Percentiles rank a stretch among this genome's conserved stretches.
Evolutionary conservation across 2,329 filamentous ascomycete genomes (phyloP).

Genomic region (Diaporthe caulivora): DNA sequence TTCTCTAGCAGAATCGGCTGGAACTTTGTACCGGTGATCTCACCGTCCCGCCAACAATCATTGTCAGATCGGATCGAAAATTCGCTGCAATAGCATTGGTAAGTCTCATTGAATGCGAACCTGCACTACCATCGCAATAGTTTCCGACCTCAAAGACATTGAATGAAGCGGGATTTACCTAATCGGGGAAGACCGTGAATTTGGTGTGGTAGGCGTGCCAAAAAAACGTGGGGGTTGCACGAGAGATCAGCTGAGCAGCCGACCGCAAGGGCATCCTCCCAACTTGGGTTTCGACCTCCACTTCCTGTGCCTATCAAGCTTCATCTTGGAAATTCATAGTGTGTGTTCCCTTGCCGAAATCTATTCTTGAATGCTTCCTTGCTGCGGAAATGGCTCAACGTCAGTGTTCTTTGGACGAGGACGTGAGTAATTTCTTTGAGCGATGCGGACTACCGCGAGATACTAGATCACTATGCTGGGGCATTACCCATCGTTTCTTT

Average conservation of each 20-base stretch:
- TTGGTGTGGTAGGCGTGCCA: constrained; percentile 7
- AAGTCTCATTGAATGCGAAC: neutral
- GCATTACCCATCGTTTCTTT: constrained; percentile 50
- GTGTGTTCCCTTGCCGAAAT: neutral
- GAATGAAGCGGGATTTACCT: constrained; percentile 3
- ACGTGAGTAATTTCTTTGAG: constrained; percentile 36
- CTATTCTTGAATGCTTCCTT: neutral
- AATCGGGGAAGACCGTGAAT: constrained; percentile 16
- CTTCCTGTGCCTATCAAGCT: neutral
- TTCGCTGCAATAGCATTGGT: neutral
- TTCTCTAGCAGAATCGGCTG: too few species aligned
- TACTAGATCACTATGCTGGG: constrained; percentile 25
- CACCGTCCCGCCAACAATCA: too few species aligned
- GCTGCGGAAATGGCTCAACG: neutral
- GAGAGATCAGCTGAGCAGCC: constrained; percentile 24
- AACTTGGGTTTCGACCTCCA: constrained; percentile 20
- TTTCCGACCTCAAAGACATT: neutral
- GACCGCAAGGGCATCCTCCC: constrained; percentile 1
- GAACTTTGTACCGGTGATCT: neutral
- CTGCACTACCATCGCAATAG: neutral
- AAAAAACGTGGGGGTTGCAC: constrained; percentile 36
- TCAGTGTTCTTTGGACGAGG: neutral
- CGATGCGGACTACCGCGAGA: constrained; percentile 25
- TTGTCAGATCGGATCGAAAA: neutral
- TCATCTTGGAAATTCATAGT: neutral